Base-by-base conservation (phyloP, 2,329 filamentous ascomycete genomes). In the Penicillium sp. region DNA sequence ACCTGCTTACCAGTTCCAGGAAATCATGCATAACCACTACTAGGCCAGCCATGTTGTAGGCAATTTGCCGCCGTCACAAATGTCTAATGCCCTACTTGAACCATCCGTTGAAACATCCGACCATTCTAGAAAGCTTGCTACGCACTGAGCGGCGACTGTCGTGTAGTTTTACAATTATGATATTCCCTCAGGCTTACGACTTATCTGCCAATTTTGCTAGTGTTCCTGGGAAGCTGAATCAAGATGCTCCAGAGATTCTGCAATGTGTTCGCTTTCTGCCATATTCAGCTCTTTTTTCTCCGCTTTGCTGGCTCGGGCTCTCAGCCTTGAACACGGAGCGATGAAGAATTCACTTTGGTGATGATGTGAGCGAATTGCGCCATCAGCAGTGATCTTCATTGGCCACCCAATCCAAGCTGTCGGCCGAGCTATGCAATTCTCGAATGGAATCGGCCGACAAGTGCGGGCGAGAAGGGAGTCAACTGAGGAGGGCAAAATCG, bases 321-420 rank as follows among this genome's bases (percentile, higher is more conserved):
- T 19, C 48, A 50, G 48, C 48, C 5, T 35, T 26, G 21, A 31
- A 60, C 23, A 49, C 26, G n/a, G 11, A 54, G 26, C 29, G 26
- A 53, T 50, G 29, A 31, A 38, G 38, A 19, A 55, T 45, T 49
- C 8, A 35, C 51, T 48, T 31, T 45, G 8, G 50, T 54, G 52
- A 59, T 55, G 67, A 61, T 62, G 60, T 61, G 64, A 59, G 47
- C 53, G 67, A 51, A 76, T 76, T 74, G 72, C 74, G 73, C 71
- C 73, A 76, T 75, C 68, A 56, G 46, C 49, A 50, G 35, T 55
- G 30, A 59, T 61, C 63, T 71, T 69, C 54, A 76, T 75, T 74
- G 73, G 74, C 56, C 65, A 66, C 53, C 9, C 53, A 60, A 30
- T 60, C 58, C 44, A 31, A 56, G 63, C 66, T 67, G 60, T 70